Conservation (phyloP, 108 stramenopile genomes). For the Discostella stelligeroides region DNA sequence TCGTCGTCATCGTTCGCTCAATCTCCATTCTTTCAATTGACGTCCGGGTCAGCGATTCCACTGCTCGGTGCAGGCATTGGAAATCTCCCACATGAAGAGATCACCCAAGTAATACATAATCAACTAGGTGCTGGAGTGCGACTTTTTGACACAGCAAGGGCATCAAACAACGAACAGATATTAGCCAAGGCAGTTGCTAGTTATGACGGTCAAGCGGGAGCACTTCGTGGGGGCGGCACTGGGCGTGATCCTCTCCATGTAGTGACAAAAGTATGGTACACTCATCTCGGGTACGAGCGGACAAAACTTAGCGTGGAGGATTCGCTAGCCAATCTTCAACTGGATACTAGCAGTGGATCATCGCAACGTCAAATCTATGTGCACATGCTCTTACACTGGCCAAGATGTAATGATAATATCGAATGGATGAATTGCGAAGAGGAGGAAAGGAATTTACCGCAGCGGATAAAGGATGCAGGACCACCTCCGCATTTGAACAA, state of each 20-base stretch:
- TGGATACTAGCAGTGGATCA: constrained; percentile 19
- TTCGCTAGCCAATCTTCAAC: constrained; percentile 48
- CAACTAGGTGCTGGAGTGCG: constrained; percentile 44
- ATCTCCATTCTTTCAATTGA: constrained; percentile 27
- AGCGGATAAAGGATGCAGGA: constrained; percentile 60
- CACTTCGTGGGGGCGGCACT: constrained; percentile 28
- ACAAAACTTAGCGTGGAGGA: constrained; percentile 68
- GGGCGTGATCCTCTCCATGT: constrained; percentile 64
- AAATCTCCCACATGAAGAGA: constrained; percentile 63
- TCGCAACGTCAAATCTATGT: constrained; percentile 46
- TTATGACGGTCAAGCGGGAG: constrained; percentile 8
- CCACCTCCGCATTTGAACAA: constrained; percentile 75
- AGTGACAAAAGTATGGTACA: constrained; percentile 92
- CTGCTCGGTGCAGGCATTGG: constrained; percentile 84
- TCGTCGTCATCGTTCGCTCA: not conserved
- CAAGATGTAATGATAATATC: constrained; percentile 73
- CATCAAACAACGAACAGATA: constrained; percentile 71
- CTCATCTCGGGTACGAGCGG: constrained; percentile 86
- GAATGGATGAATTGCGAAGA: constrained; percentile 84
- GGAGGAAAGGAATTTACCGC: constrained; percentile 68
- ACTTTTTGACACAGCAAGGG: constrained; percentile 79
- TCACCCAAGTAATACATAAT: constrained; percentile 31
- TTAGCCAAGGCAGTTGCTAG: constrained; percentile 66
- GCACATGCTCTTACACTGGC: constrained; percentile 89
- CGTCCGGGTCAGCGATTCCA: constrained; percentile 58